Conservation (phyloP, 2,329 filamentous ascomycete species). For the Helicocarpus griseus region DNA sequence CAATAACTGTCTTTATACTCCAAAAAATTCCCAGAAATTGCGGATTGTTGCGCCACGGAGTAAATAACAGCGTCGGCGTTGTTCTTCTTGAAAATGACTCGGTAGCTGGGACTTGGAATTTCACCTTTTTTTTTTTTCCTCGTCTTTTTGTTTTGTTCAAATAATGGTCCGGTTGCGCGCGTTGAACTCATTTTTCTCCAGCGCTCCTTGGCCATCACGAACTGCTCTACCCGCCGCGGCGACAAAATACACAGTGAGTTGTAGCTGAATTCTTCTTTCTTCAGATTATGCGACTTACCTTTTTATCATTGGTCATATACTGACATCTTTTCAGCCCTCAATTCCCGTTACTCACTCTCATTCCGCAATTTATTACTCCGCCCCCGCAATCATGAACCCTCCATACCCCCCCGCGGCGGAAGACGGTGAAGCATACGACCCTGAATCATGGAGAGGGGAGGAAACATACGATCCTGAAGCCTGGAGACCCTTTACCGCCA, state of each 20-base stretch:
- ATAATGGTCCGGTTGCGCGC: not conserved
- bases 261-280: not conserved
- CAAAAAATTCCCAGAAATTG: not conserved
- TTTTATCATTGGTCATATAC: not conserved
- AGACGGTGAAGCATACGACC: not conserved
- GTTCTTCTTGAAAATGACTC: too few relatives aligned
- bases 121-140: not conserved
- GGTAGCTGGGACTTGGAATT: too few relatives aligned
- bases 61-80: not conserved
- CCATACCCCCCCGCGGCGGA: not conserved
- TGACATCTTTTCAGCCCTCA: not conserved
- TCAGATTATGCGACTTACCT: not conserved
- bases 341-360: not conserved
- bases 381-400: not conserved
- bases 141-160: not conserved
- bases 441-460: not conserved
- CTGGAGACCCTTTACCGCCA: not conserved
- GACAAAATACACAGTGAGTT: not conserved
- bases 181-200: not conserved
- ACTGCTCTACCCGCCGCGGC: not conserved
- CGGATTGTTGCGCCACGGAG: not conserved
- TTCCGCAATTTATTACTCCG: not conserved
- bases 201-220: not conserved
- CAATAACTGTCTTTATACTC: not conserved
- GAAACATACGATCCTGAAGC: not conserved